These are phyloP conservation scores for Ambrosiella cleistominuta DNA, from an alignment of 2,329 filamentous ascomycete species.

Conservation along the genomic window DNA sequence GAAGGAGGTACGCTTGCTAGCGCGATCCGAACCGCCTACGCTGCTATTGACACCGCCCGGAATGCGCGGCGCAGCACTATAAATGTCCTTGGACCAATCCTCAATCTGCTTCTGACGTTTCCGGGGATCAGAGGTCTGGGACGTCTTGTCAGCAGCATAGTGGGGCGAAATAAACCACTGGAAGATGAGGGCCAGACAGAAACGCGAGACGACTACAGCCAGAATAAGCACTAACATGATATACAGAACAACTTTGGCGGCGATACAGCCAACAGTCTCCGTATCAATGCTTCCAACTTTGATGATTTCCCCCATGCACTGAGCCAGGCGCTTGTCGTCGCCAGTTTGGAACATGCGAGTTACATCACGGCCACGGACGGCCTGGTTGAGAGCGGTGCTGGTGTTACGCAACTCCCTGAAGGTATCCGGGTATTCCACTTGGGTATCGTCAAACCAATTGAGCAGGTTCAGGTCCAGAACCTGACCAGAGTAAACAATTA, in stretches of 20 bases:
- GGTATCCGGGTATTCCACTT: slow-evolving; percentile 56
- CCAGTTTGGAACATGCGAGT: slow-evolving; percentile 72
- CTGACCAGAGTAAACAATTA: slow-evolving; percentile 86
- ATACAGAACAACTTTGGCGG: slow-evolving; percentile 91
- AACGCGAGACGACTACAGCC: slow-evolving; percentile 70
- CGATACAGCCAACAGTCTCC: slow-evolving; percentile 91
- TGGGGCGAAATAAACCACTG: slow-evolving; percentile 88
- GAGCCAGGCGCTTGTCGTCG: slow-evolving; percentile 61
- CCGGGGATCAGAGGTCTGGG: slow-evolving; percentile 62
- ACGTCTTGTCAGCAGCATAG: slow-evolving; percentile 73
- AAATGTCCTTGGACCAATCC: slow-evolving; percentile 96
- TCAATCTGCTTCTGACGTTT: slow-evolving; percentile 87
- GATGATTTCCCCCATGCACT: slow-evolving; percentile 84
- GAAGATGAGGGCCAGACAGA: slow-evolving; percentile 76
- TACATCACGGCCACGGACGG: slow-evolving; percentile 67
- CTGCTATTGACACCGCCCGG: slow-evolving; percentile 55
- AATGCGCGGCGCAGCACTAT: slow-evolving; percentile 70
- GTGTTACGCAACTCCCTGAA: slow-evolving; percentile 69
- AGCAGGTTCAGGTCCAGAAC: slow-evolving; percentile 82
- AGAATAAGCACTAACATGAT: slow-evolving; percentile 83
- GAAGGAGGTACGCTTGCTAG: slow-evolving; percentile 72
- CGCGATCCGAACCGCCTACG: slow-evolving; percentile 46
- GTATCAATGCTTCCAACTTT: slow-evolving; percentile 93
- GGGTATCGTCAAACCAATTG: slow-evolving; percentile 69
- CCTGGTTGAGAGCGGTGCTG: slow-evolving; percentile 36